Conservation (phyloP, 2,329 filamentous ascomycete genomes). For the Neospermospora avenae region DNA sequence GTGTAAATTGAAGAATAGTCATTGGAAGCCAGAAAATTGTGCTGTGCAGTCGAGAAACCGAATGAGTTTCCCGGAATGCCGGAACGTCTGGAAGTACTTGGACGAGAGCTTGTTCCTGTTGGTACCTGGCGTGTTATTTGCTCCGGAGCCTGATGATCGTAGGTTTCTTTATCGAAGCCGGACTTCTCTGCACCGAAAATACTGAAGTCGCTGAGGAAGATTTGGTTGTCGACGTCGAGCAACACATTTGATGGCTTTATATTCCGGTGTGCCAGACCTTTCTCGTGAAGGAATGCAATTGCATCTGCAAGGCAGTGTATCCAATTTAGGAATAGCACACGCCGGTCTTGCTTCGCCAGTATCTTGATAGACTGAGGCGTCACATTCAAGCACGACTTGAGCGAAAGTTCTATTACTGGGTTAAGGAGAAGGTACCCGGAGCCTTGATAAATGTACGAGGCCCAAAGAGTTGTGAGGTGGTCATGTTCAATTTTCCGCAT, state of each 20-base stretch:
- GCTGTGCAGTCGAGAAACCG: constrained; percentile 5
- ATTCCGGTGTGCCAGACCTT: constrained; percentile 60
- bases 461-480: constrained; percentile 69
- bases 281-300: constrained; percentile 63
- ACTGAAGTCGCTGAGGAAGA: constrained; percentile 64
- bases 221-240: constrained; percentile 60
- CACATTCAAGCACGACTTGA: constrained; percentile 64
- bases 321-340: constrained; percentile 66
- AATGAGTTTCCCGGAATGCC: constrained; percentile 27
- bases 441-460: constrained; percentile 64
- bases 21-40: constrained; percentile 16
- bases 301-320: constrained; percentile 69
- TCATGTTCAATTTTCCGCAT: constrained; percentile 60
- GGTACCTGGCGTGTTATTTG: constrained; percentile 35
- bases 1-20: constrained; percentile 27
- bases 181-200: constrained; percentile 45
- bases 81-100: constrained; percentile 20
- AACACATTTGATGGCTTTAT: constrained; percentile 71
- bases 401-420: constrained; percentile 62
- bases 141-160: constrained; percentile 73
- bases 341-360: constrained; percentile 56
- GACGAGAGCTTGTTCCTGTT: constrained; percentile 37
- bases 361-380: constrained; percentile 60
- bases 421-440: constrained; percentile 64
- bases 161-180: constrained; percentile 63